phyloP scores from a whole-genome alignment of 108 stramenopile species.

The Nannochloropsis salina region DNA sequence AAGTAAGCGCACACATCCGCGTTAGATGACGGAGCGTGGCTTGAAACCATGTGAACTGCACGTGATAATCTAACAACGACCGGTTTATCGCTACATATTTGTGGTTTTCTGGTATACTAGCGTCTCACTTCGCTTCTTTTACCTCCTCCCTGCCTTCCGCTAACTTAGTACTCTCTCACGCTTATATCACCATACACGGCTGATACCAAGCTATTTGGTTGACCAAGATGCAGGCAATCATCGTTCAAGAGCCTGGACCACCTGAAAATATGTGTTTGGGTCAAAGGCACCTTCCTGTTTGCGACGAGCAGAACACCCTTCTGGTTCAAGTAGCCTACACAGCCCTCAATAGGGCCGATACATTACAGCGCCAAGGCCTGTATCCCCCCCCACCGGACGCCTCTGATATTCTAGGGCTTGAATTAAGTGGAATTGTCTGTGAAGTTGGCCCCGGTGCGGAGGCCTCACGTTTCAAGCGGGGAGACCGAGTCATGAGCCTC shows the following conservation, averaged over 20 bases:
- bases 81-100: too few relatives aligned
- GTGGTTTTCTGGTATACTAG: too few relatives aligned
- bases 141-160: too few relatives aligned
- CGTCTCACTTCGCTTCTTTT: too few relatives aligned
- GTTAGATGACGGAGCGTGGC: too few relatives aligned
- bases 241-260: neutral
- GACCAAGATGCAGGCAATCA: neutral
- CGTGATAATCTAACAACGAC: too few relatives aligned
- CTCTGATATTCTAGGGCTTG: slow-evolving; percentile 1
- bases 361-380: neutral
- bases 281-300: neutral
- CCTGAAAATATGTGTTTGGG: slow-evolving; percentile 8
- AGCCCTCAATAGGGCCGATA: neutral
- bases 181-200: too few relatives aligned
- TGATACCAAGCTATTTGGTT: too few relatives aligned
- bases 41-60: too few relatives aligned
- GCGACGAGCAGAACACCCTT: neutral
- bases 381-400: neutral
- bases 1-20: too few relatives aligned
- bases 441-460: neutral
- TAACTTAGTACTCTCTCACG: too few relatives aligned
- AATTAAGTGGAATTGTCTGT: neutral
- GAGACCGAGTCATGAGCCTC: neutral
- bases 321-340: neutral
- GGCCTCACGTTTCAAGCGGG: neutral